Conservation (phyloP, 2,329 filamentous ascomycete species). For the Aspergillus fijiensis region DNA sequence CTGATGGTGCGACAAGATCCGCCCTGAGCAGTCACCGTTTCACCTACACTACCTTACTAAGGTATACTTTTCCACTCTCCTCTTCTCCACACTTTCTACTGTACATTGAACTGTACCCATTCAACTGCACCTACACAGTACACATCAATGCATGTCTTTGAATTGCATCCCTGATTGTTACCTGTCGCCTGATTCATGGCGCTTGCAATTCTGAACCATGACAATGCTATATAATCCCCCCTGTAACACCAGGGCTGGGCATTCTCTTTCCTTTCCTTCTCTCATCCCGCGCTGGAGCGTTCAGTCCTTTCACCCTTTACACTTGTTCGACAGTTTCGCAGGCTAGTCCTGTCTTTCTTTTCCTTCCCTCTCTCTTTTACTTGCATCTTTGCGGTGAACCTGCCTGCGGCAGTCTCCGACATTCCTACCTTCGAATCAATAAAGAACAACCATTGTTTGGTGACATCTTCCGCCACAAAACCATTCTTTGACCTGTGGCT, state of each 20-base stretch:
- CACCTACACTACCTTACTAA: too few species aligned
- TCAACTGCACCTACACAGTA: too few species aligned
- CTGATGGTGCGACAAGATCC: conserved; percentile 4
- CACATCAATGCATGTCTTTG: neutral
- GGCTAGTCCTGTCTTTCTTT: conserved; percentile 39
- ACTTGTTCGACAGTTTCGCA: conserved; percentile 30
- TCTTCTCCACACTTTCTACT: too few species aligned
- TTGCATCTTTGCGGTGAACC: conserved; percentile 22
- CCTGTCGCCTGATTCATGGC: neutral
- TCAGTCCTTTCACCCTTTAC: conserved; percentile 21
- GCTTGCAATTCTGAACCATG: neutral
- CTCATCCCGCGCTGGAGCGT: conserved; percentile 25
- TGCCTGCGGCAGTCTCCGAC: conserved; percentile 37
- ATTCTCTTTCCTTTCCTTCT: conserved; percentile 16
- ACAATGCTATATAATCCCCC: conserved; percentile 20
- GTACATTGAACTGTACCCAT: too few species aligned
- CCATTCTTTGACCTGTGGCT: conserved; percentile 11
- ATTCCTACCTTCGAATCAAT: conserved; percentile 25
- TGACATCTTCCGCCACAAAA: conserved; percentile 6
- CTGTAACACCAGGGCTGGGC: conserved; percentile 17
- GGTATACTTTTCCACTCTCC: too few species aligned
- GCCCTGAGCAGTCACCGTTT: too few species aligned
- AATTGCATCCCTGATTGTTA: neutral
- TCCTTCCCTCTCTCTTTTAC: conserved; percentile 18
- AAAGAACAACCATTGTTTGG: neutral